Evolutionary conservation across 257 asterid species (phyloP), one percentile per base, ranked within the genome.

Genomic region (Scutellaria minor): DNA sequence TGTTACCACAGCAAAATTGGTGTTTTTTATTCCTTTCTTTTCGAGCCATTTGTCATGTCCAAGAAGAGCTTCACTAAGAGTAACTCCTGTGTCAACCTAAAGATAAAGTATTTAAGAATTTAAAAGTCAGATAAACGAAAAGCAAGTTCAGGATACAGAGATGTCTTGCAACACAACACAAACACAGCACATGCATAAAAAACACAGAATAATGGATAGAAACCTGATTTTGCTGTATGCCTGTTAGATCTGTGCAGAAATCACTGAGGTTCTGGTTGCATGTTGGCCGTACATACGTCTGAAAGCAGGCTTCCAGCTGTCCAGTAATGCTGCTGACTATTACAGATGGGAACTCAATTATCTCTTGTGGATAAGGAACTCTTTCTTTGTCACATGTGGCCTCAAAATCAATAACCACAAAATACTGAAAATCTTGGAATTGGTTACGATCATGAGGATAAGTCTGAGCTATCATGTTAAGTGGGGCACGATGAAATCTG

Each of bases 311-410:
- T 77, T 86, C 96, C 47, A 90, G 75, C 66, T 87, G 86, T 39
- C 98, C 96, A 40, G 94, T 88, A 52, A 77, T 54, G 80, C 96
- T 83, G 81, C 79, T 88, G 67, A 92, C 98, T 68, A 92, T 81
- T 8, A 92, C 98, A 46, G 98, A 85, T 41, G 98, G 96, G 70
- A 92, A 92, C 81, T 92, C 98, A 58, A 92, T 92, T 74, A 92
- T 92, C 89, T 92, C 98, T 80, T 92, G 98, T 2, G 98, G 98
- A 74, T 83, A 79, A 58, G 92, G 94, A 75, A 73, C 81, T 71
- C 75, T 85, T 72, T 81, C 95, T 80, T 83, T 90, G 78, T 92
- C 97, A 56, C 98, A 92, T 6, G 98, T 92, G 35, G 96, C 97
- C 88, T 92, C 97, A 65, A 92, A 92, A 80, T 92, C 97, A 15